A percentile compares a stretch with the other conserved stretches of the same genome.
phyloP scores from a whole-genome alignment of 371 early-diverging fungal species.

The Mucor indicus region DNA sequence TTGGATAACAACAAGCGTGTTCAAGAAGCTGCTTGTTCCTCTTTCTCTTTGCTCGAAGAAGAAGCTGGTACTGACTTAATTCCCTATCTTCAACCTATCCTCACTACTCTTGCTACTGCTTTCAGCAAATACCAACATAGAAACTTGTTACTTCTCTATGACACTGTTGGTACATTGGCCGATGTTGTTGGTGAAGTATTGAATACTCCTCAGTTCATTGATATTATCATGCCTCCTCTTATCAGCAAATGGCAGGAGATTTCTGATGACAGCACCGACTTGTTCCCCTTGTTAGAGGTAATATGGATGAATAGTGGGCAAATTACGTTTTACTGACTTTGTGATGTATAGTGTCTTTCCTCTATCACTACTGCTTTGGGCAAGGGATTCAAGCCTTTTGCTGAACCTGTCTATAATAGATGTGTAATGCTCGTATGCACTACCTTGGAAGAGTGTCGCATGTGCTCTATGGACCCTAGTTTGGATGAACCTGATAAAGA shows the following conservation, averaged over 20 bases:
- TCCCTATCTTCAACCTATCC: conserved; percentile 82
- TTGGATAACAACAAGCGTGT: conserved; percentile 93
- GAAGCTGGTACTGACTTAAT: conserved; percentile 72
- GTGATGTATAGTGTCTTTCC: conserved; percentile 86
- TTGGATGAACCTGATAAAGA: conserved; percentile 84
- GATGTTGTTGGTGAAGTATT: conserved; percentile 82
- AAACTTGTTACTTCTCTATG: conserved; percentile 88
- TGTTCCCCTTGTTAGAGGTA: conserved; percentile 89
- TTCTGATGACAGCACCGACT: conserved; percentile 75
- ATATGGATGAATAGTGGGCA: background rate
- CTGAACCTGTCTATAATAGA: conserved; percentile 81
- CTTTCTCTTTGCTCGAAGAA: conserved; percentile 89
- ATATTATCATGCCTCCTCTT: conserved; percentile 81
- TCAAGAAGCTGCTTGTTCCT: conserved; percentile 93
- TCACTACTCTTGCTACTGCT: conserved; percentile 72
- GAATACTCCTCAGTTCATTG: conserved; percentile 70
- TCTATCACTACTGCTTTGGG: conserved; percentile 87
- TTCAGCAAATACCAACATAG: conserved; percentile 87
- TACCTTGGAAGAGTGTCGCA: conserved; percentile 68
- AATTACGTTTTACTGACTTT: too few relatives aligned
- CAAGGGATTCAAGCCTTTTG: conserved; percentile 78
- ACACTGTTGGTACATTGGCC: conserved; percentile 92
- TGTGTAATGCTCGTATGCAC: conserved; percentile 79
- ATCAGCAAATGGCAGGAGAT: conserved; percentile 77
- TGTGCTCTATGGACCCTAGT: conserved; percentile 59